phyloP scores from a whole-genome alignment of 192 early-diverging fungal species.

The Backusella australiensis region DNA sequence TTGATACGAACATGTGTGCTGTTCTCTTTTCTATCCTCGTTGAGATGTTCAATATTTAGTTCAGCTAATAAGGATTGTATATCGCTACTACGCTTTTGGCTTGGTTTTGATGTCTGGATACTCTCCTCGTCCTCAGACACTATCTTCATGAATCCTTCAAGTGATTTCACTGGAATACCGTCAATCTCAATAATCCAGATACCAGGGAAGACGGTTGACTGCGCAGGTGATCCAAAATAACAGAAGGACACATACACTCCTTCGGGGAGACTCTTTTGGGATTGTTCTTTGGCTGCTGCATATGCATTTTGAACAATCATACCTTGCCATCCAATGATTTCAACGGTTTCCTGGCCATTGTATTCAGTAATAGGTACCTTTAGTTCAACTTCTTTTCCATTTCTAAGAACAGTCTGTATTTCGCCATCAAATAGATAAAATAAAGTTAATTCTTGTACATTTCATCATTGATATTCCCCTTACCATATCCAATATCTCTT shows the following conservation, averaged over 20 bases:
- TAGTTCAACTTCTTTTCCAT: slow-evolving; percentile 64
- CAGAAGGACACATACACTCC: slow-evolving; percentile 63
- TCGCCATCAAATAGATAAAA: neutral
- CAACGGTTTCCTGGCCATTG: slow-evolving; percentile 53
- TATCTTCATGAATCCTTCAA: slow-evolving; percentile 61
- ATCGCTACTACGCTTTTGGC: neutral
- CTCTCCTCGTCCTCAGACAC: slow-evolving; percentile 38
- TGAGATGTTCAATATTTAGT: neutral
- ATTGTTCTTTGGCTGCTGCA: slow-evolving; percentile 62
- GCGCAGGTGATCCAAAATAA: slow-evolving; percentile 61
- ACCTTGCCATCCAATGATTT: slow-evolving; percentile 83
- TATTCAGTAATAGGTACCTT: slow-evolving; percentile 59
- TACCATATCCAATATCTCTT: slow-evolving; percentile 53
- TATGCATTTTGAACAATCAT: slow-evolving; percentile 71
- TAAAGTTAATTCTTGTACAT: neutral
- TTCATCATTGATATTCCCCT: neutral
- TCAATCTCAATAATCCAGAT: slow-evolving; percentile 78
- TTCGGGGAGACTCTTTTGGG: slow-evolving; percentile 51
- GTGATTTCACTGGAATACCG: slow-evolving; percentile 45
- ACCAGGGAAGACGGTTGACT: slow-evolving; percentile 49
- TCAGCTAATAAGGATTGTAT: neutral
- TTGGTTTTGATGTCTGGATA: neutral
- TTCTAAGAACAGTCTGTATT: slow-evolving; percentile 60
- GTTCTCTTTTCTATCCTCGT: slow-evolving; percentile 31
- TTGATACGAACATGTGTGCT: slow-evolving; percentile 47